phyloP scores from a whole-genome alignment of 1,284 basidiomycete species.

The Caloboletus firmus region DNA sequence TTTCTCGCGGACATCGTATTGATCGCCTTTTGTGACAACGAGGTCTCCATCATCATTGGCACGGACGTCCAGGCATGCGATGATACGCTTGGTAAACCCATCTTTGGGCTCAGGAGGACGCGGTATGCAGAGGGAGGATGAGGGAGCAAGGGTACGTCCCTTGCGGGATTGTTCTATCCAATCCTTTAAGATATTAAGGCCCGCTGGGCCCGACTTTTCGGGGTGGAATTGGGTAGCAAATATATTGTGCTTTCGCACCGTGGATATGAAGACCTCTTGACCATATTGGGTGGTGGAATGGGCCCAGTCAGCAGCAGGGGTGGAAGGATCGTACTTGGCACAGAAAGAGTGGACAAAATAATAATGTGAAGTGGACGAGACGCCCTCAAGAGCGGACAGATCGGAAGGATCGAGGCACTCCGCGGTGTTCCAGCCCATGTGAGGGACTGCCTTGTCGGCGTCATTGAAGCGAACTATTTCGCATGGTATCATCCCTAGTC shows the following conservation, averaged over 20 bases:
- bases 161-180: conserved; percentile 75
- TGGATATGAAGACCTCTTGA: conserved; percentile 87
- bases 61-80: conserved; percentile 98
- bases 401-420: conserved; percentile 52
- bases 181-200: conserved; percentile 75
- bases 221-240: conserved; percentile 98
- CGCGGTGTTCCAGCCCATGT: conserved; percentile 96
- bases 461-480: conserved; percentile 68
- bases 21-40: conserved; percentile 99
- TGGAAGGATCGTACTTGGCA: conserved; percentile 66
- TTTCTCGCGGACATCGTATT: conserved; percentile 97
- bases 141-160: conserved; percentile 36
- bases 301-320: conserved; percentile 68
- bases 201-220: conserved; percentile 95
- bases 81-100: conserved; percentile 88
- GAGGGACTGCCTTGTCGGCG: conserved; percentile 85
- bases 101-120: conserved; percentile 48
- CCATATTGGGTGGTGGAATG: conserved; percentile 94
- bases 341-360: conserved; percentile 99
- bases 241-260: conserved; percentile 82
- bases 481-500: conserved; percentile 74
- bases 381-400: conserved; percentile 25
- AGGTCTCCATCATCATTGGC: conserved; percentile 96
- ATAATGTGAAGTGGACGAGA: conserved; percentile 56
- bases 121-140: conserved; percentile 34